Evolutionary conservation across 2,329 filamentous ascomycete species (phyloP), one percentile per base, ranked within the genome.

Genomic region (Penicillium janthinellum): DNA sequence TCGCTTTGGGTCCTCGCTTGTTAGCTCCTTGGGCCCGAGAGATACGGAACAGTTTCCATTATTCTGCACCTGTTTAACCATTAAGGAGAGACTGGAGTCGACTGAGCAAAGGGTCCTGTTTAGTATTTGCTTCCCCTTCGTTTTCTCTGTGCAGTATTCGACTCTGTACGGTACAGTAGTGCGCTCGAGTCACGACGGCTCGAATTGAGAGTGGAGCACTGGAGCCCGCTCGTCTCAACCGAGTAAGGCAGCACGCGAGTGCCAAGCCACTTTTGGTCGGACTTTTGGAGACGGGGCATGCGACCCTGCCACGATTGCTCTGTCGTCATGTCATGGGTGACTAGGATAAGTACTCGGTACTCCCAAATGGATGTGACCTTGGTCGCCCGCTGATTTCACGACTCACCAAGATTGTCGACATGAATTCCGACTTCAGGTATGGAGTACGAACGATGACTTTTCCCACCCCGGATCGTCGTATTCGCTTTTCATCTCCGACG

Each of bases 381-480:
- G 17, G 17, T n/a, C 28, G 25, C 28, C 3, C 25, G 20, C 45
- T 35, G 28, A n/a, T 49, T 6, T 31, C 7, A 6, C 28, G 5
- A 6, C 7, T 31, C 28, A 31, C 6, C 28, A 31, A 31, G 28
- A 8, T 31, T 31, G 7, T 31, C 28, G 28, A 31, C 28, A 6
- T 7, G 28, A 31, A 35, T 20, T 17, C 31, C 28, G 3, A 49
- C 15, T 35, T 20, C 28, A 4, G 45, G 28, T 2, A 6, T 47
- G 5, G 44, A 10, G 22, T 28, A 35, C 45, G 15, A 35, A 49
- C 8, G 28, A n/a, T 35, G 15, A 2, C 15, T 10, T 17, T 20
- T 35, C 17, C 22, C 25, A n/a, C 55, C 58, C 55, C 47, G 45
- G 51, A 55, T 52, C 47, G 41, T 53, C 56, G 56, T 55, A 54